Conservation (phyloP, 257 asterid genomes). For the Solanum sparsipilum region DNA sequence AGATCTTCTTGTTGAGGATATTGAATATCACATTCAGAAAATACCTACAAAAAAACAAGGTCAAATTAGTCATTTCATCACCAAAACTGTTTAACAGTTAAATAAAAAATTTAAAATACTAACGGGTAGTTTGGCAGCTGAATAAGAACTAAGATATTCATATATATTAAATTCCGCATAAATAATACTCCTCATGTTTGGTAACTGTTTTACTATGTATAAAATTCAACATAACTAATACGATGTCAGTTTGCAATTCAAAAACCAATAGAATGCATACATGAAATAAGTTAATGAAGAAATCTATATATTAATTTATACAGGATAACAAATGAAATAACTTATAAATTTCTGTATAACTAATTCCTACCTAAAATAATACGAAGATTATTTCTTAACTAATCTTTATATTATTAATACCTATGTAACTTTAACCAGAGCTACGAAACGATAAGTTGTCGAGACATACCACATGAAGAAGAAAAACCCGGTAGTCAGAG, state of each 20-base stretch:
- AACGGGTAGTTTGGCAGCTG: no score
- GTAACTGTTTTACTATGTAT: background rate
- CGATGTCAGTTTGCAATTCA: background rate
- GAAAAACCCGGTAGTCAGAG: conserved; percentile 82
- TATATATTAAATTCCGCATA: background rate
- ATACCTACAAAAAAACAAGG: conserved; percentile 40
- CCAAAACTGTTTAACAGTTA: background rate
- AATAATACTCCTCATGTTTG: background rate
- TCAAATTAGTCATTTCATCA: conserved; percentile 3
- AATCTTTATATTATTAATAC: background rate
- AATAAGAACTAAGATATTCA: background rate
- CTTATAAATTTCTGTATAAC: no score
- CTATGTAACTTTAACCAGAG: background rate
- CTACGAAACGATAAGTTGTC: background rate
- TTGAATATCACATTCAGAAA: conserved; percentile 90
- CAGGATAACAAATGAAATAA: no score
- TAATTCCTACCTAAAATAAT: no score
- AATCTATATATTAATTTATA: no score
- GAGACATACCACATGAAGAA: conserved; percentile 91
- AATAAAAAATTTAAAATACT: background rate
- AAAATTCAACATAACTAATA: background rate
- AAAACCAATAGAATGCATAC: no score
- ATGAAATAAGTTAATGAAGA: background rate
- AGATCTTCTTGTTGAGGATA: conserved; percentile 96
- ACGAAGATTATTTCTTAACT: background rate